phyloP scores from a whole-genome alignment of 345 rosid genomes.

The Populus euphratica region DNA sequence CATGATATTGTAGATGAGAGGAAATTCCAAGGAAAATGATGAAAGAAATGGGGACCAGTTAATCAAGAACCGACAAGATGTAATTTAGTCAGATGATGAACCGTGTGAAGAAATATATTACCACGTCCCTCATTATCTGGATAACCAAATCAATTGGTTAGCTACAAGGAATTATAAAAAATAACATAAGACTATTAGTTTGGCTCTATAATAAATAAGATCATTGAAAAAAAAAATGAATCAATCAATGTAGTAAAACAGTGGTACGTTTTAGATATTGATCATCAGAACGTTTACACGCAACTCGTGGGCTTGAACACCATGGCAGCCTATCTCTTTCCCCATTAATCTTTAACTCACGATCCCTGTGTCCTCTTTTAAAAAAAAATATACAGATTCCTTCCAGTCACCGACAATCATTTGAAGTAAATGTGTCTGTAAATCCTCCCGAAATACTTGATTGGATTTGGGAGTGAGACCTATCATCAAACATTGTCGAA shows the following conservation, averaged over 20 bases:
- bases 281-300: neutral
- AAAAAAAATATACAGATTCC: no score
- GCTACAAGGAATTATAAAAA: neutral
- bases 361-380: neutral
- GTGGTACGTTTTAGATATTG: neutral
- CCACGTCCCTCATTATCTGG: neutral
- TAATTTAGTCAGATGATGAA: neutral
- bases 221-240: neutral
- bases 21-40: neutral
- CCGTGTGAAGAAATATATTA: neutral
- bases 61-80: neutral
- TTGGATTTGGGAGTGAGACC: constrained; percentile 52
- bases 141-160: neutral
- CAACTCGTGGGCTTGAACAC: neutral
- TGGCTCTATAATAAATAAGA: neutral
- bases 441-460: constrained; percentile 65
- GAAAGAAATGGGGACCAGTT: neutral
- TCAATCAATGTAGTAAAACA: neutral
- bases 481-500: constrained; percentile 48
- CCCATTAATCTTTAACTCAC: neutral
- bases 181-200: neutral
- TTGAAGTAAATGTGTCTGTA: constrained; percentile 49
- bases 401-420: constrained; percentile 44
- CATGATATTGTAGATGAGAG: neutral
- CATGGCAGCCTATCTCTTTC: neutral